phyloP scores from a whole-genome alignment of 1,284 basidiomycete species.

The Acaromyces ingoldii region DNA sequence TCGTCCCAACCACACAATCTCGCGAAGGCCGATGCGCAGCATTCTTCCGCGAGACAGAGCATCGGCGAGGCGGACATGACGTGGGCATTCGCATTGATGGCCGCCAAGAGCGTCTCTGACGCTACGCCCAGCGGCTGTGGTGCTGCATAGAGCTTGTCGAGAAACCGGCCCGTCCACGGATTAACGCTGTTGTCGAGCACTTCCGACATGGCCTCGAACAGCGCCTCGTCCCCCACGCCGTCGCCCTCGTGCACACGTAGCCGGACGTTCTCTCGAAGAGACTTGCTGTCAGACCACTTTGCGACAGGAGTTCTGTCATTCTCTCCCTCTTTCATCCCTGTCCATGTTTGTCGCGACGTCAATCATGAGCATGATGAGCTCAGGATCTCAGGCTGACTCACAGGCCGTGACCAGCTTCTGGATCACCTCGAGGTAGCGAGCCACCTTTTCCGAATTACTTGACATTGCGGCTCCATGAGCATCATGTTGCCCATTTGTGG shows the following conservation, averaged over 20 bases:
- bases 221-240: slow-evolving; percentile 10
- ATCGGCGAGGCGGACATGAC: slow-evolving; percentile 53
- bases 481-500: too few relatives aligned
- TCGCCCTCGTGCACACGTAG: not conserved
- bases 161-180: slow-evolving; percentile 44
- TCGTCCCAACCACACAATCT: slow-evolving; percentile 27
- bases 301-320: not conserved
- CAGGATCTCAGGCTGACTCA: not conserved
- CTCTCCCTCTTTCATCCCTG: slow-evolving; percentile 2
- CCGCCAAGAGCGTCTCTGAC: slow-evolving; percentile 51
- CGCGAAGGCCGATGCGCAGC: slow-evolving; percentile 33
- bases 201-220: slow-evolving; percentile 23
- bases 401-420: not conserved
- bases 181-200: slow-evolving; percentile 42
- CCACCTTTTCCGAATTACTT: slow-evolving; percentile 1
- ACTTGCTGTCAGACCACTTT: not conserved
- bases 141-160: slow-evolving; percentile 52
- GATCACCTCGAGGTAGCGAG: not conserved
- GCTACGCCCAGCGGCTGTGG: slow-evolving; percentile 52
- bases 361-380: not conserved
- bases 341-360: too few relatives aligned
- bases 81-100: slow-evolving; percentile 54
- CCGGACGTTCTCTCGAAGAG: not conserved
- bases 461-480: too few relatives aligned
- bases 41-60: slow-evolving; percentile 49